Percentiles rank a stretch among this genome's conserved stretches.
Conservation (phyloP, 2,329 filamentous ascomycete species). For the Amylocarpus encephaloides region DNA sequence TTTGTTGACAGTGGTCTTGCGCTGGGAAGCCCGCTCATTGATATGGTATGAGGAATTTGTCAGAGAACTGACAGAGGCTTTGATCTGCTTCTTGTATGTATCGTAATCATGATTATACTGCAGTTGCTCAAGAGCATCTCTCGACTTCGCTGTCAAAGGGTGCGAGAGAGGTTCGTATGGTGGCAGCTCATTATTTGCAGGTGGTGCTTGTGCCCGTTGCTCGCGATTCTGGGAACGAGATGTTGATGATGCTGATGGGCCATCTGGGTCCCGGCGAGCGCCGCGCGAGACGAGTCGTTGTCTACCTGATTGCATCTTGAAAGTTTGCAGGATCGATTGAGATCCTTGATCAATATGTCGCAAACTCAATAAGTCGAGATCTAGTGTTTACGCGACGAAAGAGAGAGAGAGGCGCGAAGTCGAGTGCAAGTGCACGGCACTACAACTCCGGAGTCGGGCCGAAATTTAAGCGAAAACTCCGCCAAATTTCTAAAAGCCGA, state of each 20-base stretch:
- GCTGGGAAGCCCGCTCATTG: constrained; percentile 45
- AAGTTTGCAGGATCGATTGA: too few species aligned
- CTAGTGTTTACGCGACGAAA: too few species aligned
- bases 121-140: constrained; percentile 41
- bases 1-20: constrained; percentile 21
- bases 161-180: constrained; percentile 47
- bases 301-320: too few species aligned
- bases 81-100: constrained; percentile 43
- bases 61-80: constrained; percentile 40
- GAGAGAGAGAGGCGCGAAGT: too few species aligned
- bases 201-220: constrained; percentile 8
- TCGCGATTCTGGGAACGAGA: constrained; percentile 10
- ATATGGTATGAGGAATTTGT: constrained; percentile 44
- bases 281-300: too few species aligned
- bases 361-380: too few species aligned
- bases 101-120: constrained; percentile 35
- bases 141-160: constrained; percentile 42
- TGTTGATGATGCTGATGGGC: constrained; percentile 19
- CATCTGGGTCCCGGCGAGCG: background rate
- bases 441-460: too few species aligned
- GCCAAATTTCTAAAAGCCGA: too few species aligned
- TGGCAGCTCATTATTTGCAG: constrained; percentile 33
- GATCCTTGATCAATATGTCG: too few species aligned
- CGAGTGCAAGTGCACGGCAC: too few species aligned
- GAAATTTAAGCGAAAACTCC: too few species aligned